These are phyloP conservation scores for Marasmius fiardii DNA, from an alignment of 1,284 basidiomycete species.

Conservation along the genomic window DNA sequence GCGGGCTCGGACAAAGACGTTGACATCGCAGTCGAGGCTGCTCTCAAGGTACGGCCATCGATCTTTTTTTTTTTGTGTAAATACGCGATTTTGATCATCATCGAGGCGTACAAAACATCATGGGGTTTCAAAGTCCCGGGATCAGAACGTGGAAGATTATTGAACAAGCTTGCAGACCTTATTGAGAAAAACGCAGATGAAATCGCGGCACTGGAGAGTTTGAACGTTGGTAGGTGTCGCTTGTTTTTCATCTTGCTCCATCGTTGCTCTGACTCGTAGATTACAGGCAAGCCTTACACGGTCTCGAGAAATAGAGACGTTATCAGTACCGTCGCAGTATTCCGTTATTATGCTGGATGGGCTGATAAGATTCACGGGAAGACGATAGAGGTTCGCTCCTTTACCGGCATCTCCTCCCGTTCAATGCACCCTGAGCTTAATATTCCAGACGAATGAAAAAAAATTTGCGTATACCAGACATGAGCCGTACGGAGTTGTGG, in stretches of 20 bases:
- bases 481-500: constrained; percentile 86
- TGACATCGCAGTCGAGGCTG: constrained; percentile 34
- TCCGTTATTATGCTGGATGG: constrained; percentile 48
- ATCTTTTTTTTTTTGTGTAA: neutral
- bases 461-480: constrained; percentile 77
- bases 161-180: constrained; percentile 59
- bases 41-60: constrained; percentile 38
- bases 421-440: too few relatives aligned
- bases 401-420: too few relatives aligned
- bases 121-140: constrained; percentile 58
- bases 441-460: constrained; percentile 44
- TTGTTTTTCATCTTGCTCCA: too few relatives aligned
- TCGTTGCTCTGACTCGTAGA: too few relatives aligned
- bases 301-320: constrained; percentile 55
- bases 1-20: constrained; percentile 21
- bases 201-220: constrained; percentile 59
- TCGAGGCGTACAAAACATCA: constrained; percentile 51
- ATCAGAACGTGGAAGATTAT: constrained; percentile 50
- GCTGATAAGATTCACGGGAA: constrained; percentile 68
- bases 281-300: constrained; percentile 48
- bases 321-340: constrained; percentile 36
- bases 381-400: constrained; percentile 48
- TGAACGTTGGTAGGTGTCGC: constrained; percentile 44
- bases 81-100: neutral
- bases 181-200: constrained; percentile 63